These are phyloP conservation scores for Aspergillus ochraceus DNA, from an alignment of 2,329 filamentous ascomycete genomes.

Conservation along the genomic window DNA sequence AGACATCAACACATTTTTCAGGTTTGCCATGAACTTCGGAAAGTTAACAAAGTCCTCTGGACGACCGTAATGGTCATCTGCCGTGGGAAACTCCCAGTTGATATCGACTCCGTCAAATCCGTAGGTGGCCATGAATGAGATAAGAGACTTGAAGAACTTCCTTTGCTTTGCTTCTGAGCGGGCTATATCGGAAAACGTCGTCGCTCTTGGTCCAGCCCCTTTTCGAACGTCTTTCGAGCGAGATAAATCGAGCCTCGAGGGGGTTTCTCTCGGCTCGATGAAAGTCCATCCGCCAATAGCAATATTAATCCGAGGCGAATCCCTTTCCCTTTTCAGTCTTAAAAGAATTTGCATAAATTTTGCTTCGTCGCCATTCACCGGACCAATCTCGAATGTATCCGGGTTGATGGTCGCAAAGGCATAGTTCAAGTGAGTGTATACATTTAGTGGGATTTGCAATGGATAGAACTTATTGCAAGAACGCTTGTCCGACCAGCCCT, in stretches of 20 bases:
- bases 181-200: slow-evolving; percentile 24
- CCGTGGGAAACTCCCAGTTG: slow-evolving; percentile 47
- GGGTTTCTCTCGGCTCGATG: slow-evolving; percentile 24
- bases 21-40: slow-evolving; percentile 19
- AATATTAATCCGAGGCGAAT: slow-evolving; percentile 34
- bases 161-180: slow-evolving; percentile 14
- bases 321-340: slow-evolving; percentile 30
- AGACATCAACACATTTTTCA: slow-evolving; percentile 12
- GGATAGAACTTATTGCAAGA: slow-evolving; percentile 20
- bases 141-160: slow-evolving; percentile 39
- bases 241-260: too few species aligned
- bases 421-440: slow-evolving; percentile 14
- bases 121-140: slow-evolving; percentile 44
- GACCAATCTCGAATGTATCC: slow-evolving; percentile 6
- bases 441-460: slow-evolving; percentile 12
- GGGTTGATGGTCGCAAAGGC: slow-evolving; percentile 14
- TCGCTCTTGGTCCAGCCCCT: slow-evolving; percentile 18
- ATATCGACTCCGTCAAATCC: slow-evolving; percentile 49
- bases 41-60: slow-evolving; percentile 38
- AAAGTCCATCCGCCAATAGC: slow-evolving; percentile 45
- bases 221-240: too few species aligned
- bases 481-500: slow-evolving; percentile 27
- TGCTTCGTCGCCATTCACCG: not conserved
- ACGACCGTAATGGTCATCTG: slow-evolving; percentile 40
- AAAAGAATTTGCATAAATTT: slow-evolving; percentile 22